These are phyloP conservation scores for Mycocentrospora acerina DNA, from an alignment of 2,329 filamentous ascomycete species.

Conservation along the genomic window DNA sequence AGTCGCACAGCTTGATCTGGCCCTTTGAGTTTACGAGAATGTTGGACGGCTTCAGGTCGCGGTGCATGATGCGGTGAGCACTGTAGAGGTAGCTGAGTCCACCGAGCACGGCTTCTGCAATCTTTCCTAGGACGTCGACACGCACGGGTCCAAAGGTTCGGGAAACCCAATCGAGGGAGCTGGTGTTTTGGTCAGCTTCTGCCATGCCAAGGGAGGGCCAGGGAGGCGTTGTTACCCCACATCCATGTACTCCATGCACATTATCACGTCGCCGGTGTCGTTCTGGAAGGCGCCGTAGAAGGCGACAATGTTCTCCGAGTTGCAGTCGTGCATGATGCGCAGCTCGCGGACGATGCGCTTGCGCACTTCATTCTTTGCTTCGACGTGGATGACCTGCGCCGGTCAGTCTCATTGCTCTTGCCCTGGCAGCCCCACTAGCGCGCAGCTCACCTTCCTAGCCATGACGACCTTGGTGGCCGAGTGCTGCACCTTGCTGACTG, in stretches of 20 bases:
- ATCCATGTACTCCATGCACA: slow-evolving; percentile 99
- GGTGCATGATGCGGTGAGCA: slow-evolving; percentile 96
- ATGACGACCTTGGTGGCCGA: slow-evolving; percentile 92
- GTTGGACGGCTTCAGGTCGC: slow-evolving; percentile 98
- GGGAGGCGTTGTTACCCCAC: slow-evolving; percentile 70
- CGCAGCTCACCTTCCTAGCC: slow-evolving; percentile 80
- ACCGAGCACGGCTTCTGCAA: slow-evolving; percentile 90
- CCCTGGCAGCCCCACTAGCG: neutral
- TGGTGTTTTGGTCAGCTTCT: slow-evolving; percentile 44
- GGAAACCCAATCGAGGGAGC: slow-evolving; percentile 89
- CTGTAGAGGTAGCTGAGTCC: slow-evolving; percentile 94
- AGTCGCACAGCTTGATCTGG: slow-evolving; percentile 96
- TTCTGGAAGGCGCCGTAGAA: slow-evolving; percentile 98
- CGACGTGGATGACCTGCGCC: slow-evolving; percentile 90
- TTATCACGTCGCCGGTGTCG: slow-evolving; percentile 94
- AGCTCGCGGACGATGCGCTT: slow-evolving; percentile 96
- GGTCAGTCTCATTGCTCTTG: slow-evolving; percentile 10
- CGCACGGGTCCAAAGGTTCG: slow-evolving; percentile 93
- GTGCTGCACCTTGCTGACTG: slow-evolving; percentile 97
- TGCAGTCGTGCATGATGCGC: slow-evolving; percentile 97
- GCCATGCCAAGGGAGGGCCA: slow-evolving; percentile 1
- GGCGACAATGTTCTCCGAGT: slow-evolving; percentile 93
- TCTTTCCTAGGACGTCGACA: slow-evolving; percentile 95
- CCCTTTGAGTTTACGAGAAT: slow-evolving; percentile 93
- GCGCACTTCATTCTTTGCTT: slow-evolving; percentile 94